A percentile compares a stretch with the other conserved stretches of the same genome.
Evolutionary conservation across 257 asterid genomes (phyloP).

Genomic region (Scutellaria minor): DNA sequence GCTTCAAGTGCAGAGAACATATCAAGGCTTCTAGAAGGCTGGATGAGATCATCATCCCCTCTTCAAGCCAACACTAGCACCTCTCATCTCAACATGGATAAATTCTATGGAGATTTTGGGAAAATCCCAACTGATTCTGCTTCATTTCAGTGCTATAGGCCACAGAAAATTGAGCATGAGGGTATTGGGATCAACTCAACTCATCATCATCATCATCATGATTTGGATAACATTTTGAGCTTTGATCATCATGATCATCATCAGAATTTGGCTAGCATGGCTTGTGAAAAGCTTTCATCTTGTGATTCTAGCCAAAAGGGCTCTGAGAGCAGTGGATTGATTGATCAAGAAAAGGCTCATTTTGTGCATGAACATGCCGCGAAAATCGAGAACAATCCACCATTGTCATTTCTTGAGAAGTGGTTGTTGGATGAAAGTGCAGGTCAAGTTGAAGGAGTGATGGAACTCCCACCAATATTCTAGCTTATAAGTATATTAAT

Average conservation of each 20-base stretch:
- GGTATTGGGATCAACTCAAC: conserved; percentile 29
- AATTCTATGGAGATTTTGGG: conserved; percentile 19
- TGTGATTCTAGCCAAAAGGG: conserved; percentile 62
- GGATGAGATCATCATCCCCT: conserved; percentile 83
- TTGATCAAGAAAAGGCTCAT: conserved; percentile 37
- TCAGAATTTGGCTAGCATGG: conserved; percentile 33
- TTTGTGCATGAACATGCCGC: conserved; percentile 32
- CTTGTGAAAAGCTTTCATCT: conserved; percentile 40
- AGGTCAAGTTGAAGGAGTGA: conserved; percentile 63
- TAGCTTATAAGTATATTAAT: conserved; percentile 19
- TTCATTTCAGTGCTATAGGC: conserved; percentile 43
- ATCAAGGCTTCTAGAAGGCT: conserved; percentile 86
- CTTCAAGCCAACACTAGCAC: conserved; percentile 23
- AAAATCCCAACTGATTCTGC: conserved; percentile 29
- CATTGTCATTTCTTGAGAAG: conserved; percentile 78
- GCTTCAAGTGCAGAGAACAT: conserved; percentile 94
- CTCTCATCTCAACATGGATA: conserved; percentile 11
- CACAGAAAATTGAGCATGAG: conserved; percentile 31
- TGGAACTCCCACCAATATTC: conserved; percentile 73
- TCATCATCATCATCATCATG: conserved; percentile 38
- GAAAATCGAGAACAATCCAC: conserved; percentile 53
- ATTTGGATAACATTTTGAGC: conserved; percentile 49
- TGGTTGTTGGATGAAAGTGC: conserved; percentile 89
- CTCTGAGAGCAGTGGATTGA: conserved; percentile 46
- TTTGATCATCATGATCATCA: conserved; percentile 43